Conservation (phyloP, 1,284 basidiomycete species). For the Leccinum ponderosum region DNA sequence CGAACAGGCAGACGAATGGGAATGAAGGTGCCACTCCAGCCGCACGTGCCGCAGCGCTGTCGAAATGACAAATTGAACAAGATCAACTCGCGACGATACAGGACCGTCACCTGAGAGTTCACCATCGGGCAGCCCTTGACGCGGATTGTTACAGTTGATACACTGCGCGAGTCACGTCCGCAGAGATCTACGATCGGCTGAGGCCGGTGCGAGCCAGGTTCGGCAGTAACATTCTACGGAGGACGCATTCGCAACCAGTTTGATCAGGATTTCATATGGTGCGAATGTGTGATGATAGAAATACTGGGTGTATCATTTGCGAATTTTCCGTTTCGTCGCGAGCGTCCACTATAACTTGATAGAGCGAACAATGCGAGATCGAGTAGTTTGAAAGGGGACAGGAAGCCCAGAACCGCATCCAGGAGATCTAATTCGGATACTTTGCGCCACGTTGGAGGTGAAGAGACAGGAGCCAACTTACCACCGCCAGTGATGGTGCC, state of each 20-base stretch:
- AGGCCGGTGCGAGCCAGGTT: neutral
- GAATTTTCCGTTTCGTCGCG: conserved; percentile 2
- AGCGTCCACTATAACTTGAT: conserved; percentile 19
- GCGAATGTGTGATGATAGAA: conserved; percentile 15
- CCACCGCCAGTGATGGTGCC: conserved; percentile 1
- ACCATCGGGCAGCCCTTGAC: neutral
- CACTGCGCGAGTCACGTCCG: conserved; percentile 5
- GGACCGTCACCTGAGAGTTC: neutral
- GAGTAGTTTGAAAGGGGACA: conserved; percentile 15
- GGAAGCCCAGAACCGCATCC: conserved; percentile 3
- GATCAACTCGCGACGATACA: neutral
- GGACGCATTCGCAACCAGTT: neutral
- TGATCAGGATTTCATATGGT: neutral
- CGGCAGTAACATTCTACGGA: neutral
- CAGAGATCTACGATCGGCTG: conserved; percentile 7
- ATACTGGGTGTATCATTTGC: conserved; percentile 9
- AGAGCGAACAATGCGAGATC: conserved; percentile 27
- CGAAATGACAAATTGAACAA: neutral
- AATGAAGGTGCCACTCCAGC: neutral
- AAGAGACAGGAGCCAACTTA: conserved; percentile 7
- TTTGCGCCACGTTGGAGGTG: conserved; percentile 6
- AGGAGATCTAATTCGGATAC: conserved; percentile 1
- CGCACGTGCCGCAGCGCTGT: conserved; percentile 6
- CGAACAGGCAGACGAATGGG: neutral
- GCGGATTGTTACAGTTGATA: neutral